Evolutionary conservation across 148 eudicot species (phyloP).

Genomic region (Cornus florida): DNA sequence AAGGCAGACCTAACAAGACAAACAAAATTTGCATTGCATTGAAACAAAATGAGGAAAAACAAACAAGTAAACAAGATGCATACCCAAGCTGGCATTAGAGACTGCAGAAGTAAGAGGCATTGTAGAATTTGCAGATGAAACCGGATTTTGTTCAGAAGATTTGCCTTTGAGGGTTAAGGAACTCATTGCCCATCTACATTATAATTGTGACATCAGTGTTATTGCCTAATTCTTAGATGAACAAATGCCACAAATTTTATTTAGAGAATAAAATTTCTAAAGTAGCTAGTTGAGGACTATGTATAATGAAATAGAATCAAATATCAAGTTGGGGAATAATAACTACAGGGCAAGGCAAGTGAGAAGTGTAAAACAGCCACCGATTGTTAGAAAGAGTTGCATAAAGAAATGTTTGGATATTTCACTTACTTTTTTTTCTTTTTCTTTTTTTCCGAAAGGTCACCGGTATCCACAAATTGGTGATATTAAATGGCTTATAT

Average conservation of each 20-base stretch:
- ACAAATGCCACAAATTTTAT: background rate
- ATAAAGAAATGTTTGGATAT: background rate
- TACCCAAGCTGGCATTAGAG: slow-evolving; percentile 68
- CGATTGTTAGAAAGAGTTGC: too few relatives aligned
- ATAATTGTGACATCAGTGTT: slow-evolving; percentile 2
- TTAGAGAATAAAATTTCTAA: background rate
- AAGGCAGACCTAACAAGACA: background rate
- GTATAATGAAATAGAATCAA: background rate
- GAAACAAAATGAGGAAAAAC: background rate
- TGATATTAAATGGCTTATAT: too few relatives aligned
- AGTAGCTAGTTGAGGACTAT: background rate
- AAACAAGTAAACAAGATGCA: background rate
- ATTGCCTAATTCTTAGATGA: background rate
- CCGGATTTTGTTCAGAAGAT: slow-evolving; percentile 63
- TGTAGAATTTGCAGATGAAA: slow-evolving; percentile 51
- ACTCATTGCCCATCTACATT: slow-evolving; percentile 98
- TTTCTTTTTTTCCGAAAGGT: too few relatives aligned
- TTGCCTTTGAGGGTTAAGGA: slow-evolving; percentile 79
- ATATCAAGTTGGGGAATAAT: background rate
- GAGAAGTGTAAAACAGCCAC: too few relatives aligned
- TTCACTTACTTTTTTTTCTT: too few relatives aligned
- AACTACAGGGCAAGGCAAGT: background rate
- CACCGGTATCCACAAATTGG: too few relatives aligned
- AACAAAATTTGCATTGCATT: background rate
- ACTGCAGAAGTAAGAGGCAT: slow-evolving; percentile 45